Percentiles rank a stretch among this genome's conserved stretches.
Conservation (phyloP, 2,329 filamentous ascomycete genomes). For the Calonectria leucothoes region DNA sequence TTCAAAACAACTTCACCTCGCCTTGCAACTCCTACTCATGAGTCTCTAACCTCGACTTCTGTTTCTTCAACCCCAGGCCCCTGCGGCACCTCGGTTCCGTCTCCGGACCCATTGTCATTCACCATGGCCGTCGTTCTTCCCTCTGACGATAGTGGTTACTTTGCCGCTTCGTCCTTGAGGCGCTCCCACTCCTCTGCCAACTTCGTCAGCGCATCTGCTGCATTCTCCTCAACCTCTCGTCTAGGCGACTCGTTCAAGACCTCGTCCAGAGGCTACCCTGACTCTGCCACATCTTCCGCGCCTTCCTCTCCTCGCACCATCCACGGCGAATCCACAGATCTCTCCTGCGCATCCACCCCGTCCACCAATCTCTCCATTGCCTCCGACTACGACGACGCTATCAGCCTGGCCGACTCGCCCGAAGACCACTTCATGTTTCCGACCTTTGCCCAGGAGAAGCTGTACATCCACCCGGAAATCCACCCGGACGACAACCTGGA, state of each 20-base stretch:
- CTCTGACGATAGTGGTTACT: constrained; percentile 69
- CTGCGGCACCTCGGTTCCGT: constrained; percentile 38
- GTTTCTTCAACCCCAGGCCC: constrained; percentile 23
- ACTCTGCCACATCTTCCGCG: constrained; percentile 63
- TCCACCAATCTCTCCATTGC: constrained; percentile 72
- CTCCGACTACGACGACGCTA: constrained; percentile 63
- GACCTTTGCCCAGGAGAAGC: constrained; percentile 59
- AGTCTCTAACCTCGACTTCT: constrained; percentile 34
- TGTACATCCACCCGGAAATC: constrained; percentile 51
- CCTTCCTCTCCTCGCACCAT: constrained; percentile 67
- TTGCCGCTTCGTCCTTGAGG: constrained; percentile 64
- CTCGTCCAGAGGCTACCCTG: constrained; percentile 55
- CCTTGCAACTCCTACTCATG: constrained; percentile 28
- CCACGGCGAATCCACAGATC: constrained; percentile 64
- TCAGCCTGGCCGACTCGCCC: constrained; percentile 56
- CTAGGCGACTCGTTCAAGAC: constrained; percentile 60
- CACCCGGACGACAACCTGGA: constrained; percentile 56
- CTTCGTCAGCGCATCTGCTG: constrained; percentile 58
- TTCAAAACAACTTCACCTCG: neutral
- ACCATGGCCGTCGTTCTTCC: constrained; percentile 68
- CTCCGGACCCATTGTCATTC: constrained; percentile 32
- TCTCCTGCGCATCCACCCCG: constrained; percentile 72
- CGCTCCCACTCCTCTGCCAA: constrained; percentile 72
- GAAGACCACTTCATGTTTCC: constrained; percentile 62
- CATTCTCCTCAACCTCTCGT: constrained; percentile 59